phyloP scores from a whole-genome alignment of 2,329 filamentous ascomycete species.

The Aspergillus tanneri region DNA sequence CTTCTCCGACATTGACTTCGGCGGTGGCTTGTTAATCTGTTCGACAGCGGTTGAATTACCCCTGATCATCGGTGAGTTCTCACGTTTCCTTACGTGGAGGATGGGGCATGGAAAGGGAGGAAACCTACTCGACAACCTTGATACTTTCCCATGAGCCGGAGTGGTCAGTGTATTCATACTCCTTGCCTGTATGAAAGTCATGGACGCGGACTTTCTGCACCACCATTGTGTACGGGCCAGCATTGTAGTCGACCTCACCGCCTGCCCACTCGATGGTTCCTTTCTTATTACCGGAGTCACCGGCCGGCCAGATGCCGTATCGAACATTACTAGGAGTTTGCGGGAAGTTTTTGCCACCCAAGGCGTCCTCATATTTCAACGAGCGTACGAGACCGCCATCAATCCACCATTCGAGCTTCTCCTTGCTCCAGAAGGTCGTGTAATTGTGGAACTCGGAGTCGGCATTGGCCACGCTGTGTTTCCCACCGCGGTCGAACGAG shows the following conservation, averaged over 20 bases:
- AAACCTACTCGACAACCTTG: constrained; percentile 49
- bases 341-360: constrained; percentile 60
- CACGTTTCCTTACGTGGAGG: neutral
- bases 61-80: constrained; percentile 45
- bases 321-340: constrained; percentile 73
- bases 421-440: constrained; percentile 64
- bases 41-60: constrained; percentile 60
- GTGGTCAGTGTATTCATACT: constrained; percentile 65
- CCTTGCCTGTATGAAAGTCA: constrained; percentile 61
- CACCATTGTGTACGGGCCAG: constrained; percentile 71
- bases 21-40: constrained; percentile 36
- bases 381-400: constrained; percentile 62
- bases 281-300: constrained; percentile 39
- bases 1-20: constrained; percentile 39
- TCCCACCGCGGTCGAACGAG: constrained; percentile 77
- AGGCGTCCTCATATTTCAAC: constrained; percentile 58
- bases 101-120: too few relatives aligned
- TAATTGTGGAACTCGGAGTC: constrained; percentile 50
- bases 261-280: constrained; percentile 68
- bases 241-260: constrained; percentile 63
- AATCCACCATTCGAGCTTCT: constrained; percentile 65
- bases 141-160: constrained; percentile 66
- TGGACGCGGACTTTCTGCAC: constrained; percentile 61
- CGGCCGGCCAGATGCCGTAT: constrained; percentile 68
- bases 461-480: constrained; percentile 66